phyloP scores from a whole-genome alignment of 2,329 filamentous ascomycete species.

The Paecilomyces sp. region DNA sequence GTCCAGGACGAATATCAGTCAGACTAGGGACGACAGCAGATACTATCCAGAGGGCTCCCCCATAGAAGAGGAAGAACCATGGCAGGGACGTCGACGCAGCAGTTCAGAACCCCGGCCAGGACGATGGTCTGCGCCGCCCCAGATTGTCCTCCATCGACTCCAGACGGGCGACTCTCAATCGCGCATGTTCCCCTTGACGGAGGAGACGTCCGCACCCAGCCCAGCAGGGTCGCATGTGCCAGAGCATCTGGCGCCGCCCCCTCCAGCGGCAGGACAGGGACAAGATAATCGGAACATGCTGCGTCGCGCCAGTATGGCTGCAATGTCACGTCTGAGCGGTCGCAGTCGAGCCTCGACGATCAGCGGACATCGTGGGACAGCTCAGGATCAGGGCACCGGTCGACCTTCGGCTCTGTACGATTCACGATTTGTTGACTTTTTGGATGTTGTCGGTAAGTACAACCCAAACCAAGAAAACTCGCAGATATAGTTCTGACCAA shows the following conservation, averaged over 20 bases:
- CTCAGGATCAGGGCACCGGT: slow-evolving; percentile 4
- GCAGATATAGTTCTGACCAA: slow-evolving; percentile 15
- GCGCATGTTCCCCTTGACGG: slow-evolving; percentile 25
- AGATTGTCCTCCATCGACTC: slow-evolving; percentile 13
- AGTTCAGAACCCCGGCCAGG: slow-evolving; percentile 33
- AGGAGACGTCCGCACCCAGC: slow-evolving; percentile 21
- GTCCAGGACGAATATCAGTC: background rate
- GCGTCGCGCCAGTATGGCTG: slow-evolving; percentile 25
- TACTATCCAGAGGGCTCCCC: background rate
- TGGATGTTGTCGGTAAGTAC: slow-evolving; percentile 60
- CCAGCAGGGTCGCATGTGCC: slow-evolving; percentile 7
- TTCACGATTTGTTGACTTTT: slow-evolving; percentile 56
- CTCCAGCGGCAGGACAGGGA: slow-evolving; percentile 9
- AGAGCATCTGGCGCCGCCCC: slow-evolving; percentile 9
- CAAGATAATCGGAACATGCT: slow-evolving; percentile 14
- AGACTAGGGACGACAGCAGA: slow-evolving; percentile 1
- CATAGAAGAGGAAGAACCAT: slow-evolving; percentile 20
- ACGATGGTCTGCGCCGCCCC: slow-evolving; percentile 21
- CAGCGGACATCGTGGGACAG: slow-evolving; percentile 12
- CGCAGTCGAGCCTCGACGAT: slow-evolving; percentile 27
- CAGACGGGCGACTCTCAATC: slow-evolving; percentile 10
- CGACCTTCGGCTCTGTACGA: slow-evolving; percentile 46
- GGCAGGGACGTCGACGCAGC: slow-evolving; percentile 29
- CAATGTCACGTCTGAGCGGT: slow-evolving; percentile 19
- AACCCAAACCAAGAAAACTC: background rate